Conservation (phyloP, 768 basidiomycete genomes). For the Gelatoporia subvermispora region DNA sequence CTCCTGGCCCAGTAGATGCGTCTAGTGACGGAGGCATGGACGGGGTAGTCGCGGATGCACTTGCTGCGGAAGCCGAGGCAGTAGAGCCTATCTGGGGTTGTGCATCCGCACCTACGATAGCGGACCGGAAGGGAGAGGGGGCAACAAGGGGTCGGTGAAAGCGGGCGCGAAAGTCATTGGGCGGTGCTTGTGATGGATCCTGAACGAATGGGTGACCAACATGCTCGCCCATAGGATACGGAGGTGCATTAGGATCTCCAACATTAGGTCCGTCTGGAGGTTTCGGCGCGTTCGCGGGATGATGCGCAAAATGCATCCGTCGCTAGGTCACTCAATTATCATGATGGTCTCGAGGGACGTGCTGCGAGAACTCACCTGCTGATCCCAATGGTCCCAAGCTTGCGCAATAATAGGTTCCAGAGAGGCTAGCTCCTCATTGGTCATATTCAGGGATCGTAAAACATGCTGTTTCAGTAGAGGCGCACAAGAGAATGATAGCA, state of each 20-base stretch:
- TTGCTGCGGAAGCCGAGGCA: neutral
- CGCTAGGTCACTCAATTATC: conserved; percentile 27
- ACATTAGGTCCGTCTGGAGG: conserved; percentile 24
- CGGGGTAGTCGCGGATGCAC: conserved; percentile 8
- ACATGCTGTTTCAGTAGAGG: conserved; percentile 73
- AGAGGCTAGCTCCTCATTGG: conserved; percentile 72
- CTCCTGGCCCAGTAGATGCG: neutral
- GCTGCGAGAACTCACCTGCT: conserved; percentile 47
- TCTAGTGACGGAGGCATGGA: neutral
- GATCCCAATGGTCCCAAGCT: conserved; percentile 85
- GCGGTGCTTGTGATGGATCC: conserved; percentile 29
- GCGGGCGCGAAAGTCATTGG: conserved; percentile 60
- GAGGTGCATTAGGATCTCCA: conserved; percentile 15
- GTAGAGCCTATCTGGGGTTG: conserved; percentile 3
- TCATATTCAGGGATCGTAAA: conserved; percentile 66
- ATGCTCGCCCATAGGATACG: conserved; percentile 16
- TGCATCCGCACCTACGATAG: conserved; percentile 12
- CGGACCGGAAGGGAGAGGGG: conserved; percentile 52
- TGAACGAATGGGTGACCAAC: conserved; percentile 22
- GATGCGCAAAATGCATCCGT: conserved; percentile 42
- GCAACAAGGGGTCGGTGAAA: conserved; percentile 59
- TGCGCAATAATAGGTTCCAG: conserved; percentile 78
- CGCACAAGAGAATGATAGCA: conserved; percentile 72
- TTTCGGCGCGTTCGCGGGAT: conserved; percentile 18
- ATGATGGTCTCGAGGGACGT: neutral